Evolutionary conservation across 352 stramenopile genomes (phyloP).

Genomic region (Pythium sp.): DNA sequence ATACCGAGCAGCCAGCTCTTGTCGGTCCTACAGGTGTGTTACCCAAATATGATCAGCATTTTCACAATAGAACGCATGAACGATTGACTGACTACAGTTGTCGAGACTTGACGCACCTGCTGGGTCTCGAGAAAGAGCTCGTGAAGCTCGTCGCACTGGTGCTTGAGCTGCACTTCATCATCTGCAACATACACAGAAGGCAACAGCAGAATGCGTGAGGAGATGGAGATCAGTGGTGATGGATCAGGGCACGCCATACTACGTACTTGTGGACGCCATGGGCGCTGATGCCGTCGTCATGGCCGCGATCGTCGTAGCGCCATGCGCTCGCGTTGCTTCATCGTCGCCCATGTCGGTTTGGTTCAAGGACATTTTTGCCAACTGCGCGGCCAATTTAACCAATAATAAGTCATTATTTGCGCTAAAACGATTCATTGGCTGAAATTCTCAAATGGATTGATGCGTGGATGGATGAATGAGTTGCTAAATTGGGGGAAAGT

Average conservation of each 20-base stretch:
- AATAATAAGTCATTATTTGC: neutral
- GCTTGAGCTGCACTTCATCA: conserved; percentile 5
- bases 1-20: conserved; percentile 20
- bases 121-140: conserved; percentile 22
- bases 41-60: neutral
- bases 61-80: neutral
- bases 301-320: neutral
- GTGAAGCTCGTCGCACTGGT: conserved; percentile 23
- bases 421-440: neutral
- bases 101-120: conserved; percentile 13
- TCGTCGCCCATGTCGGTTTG: neutral
- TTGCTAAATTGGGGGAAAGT: neutral
- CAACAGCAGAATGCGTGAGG: neutral
- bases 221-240: neutral
- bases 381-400: neutral
- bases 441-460: conserved; percentile 7
- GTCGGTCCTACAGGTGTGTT: conserved; percentile 19
- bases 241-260: neutral
- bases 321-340: neutral
- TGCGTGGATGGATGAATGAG: neutral
- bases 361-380: neutral
- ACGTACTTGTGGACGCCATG: neutral
- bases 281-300: neutral
- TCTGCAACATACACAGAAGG: neutral
- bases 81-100: neutral